Base-by-base conservation (phyloP, 192 early-diverging fungal species). In the Endogone sp. region DNA sequence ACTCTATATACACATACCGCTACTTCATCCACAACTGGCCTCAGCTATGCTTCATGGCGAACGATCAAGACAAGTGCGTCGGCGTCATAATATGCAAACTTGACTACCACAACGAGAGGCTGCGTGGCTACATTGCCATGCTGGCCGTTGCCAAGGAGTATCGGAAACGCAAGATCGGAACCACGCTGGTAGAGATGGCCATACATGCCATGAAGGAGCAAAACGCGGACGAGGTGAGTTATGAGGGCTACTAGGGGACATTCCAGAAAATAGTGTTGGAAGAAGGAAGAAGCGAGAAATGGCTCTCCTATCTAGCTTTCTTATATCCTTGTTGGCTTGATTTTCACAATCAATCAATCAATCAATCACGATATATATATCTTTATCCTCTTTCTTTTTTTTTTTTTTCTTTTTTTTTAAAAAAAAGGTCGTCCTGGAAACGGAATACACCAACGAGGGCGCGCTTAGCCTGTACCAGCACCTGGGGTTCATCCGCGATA, bases 71-170 rank as follows among this genome's bases (percentile, higher is more conserved):
- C 10, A 69, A 79, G 63, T 89, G 89, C 64, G 84, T 94, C 9
- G 97, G 97, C 3, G 92, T 93, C 23, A 88, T 99, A 31, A 89
- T 99, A 9, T 94, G 92, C 72, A 92, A 92, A 76, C 72, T 96
- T n/a, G 94, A 97, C 60, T 63, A 55, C 32, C 93, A 95, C 74
- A 73, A 82, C 49, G 37, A 49, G 26, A 70, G 67, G 28, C 73
- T 83, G 32, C 81, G 96, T n/a, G 97, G 97, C 1, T 99, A 99
- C 75, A 98, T 99, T 63, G 97, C 89, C 55, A 99, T 99, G 97
- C 82, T 99, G 25, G 95, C 93, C 0, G 96, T 99, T 10, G 86
- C 83, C n/a, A 91, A 88, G 60, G 75, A 82, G 24, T 91, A 90
- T 70, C 75, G 97, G 28, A 91, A 94, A 68, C 83, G 76, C 21